A percentile compares a stretch with the other conserved stretches of the same genome.
Conservation (phyloP, 2,329 filamentous ascomycete genomes). For the Calonectria montana region DNA sequence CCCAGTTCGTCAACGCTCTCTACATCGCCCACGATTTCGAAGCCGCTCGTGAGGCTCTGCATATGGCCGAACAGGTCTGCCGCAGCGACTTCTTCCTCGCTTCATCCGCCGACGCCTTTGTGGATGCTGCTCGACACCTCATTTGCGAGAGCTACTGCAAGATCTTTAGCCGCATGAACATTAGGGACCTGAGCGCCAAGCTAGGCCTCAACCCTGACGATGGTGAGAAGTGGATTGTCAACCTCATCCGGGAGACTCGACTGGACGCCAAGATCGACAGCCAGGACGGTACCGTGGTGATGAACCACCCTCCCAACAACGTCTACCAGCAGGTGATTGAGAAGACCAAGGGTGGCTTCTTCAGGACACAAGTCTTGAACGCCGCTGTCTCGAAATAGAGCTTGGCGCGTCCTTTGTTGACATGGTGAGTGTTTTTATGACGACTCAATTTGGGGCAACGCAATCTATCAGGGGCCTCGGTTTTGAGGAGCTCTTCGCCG, state of each 20-base stretch:
- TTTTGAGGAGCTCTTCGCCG: conserved; percentile 24
- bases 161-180: conserved; percentile 98
- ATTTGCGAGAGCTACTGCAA: conserved; percentile 99
- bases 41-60: conserved; percentile 90
- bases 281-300: conserved; percentile 97
- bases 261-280: conserved; percentile 99
- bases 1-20: conserved; percentile 94
- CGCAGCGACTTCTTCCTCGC: conserved; percentile 96
- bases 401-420: conserved; percentile 9
- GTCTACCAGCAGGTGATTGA: conserved; percentile 99
- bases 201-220: conserved; percentile 93
- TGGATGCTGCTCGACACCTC: conserved; percentile 93
- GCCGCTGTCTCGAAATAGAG: conserved; percentile 68
- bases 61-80: conserved; percentile 89
- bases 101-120: conserved; percentile 85
- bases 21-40: conserved; percentile 92
- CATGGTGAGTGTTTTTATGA: conserved; percentile 37
- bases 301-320: conserved; percentile 99
- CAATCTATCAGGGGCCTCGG: conserved; percentile 27
- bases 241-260: conserved; percentile 96
- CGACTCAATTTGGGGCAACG: conserved; percentile 36
- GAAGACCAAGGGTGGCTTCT: conserved; percentile 98
- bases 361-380: conserved; percentile 94
- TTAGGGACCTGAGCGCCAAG: conserved; percentile 93
- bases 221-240: conserved; percentile 99